A percentile compares a stretch with the other conserved stretches of the same genome.
Conservation (phyloP, 2,329 filamentous ascomycete species). For the Colletotrichum melonis region DNA sequence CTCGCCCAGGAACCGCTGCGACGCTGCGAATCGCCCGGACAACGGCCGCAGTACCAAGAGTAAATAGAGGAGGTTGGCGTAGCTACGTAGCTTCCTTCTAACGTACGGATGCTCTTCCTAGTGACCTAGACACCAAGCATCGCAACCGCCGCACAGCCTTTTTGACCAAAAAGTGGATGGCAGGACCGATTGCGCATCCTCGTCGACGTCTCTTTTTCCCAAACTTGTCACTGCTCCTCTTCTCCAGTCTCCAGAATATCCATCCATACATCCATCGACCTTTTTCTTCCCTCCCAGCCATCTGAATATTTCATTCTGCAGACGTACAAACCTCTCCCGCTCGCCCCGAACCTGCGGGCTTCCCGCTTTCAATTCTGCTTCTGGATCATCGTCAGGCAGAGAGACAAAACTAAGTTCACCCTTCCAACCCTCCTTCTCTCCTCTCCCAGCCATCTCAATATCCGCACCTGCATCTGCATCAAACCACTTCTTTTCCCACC, state of each 20-base stretch:
- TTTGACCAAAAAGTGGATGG: conserved; percentile 32
- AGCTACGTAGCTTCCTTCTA: conserved; percentile 34
- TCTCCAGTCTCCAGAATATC: conserved; percentile 12
- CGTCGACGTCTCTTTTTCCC: neutral
- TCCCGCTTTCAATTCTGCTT: conserved; percentile 20
- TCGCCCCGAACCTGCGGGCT: conserved; percentile 19
- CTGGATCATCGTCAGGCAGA: conserved; percentile 13
- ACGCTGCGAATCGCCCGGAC: conserved; percentile 36
- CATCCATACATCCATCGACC: conserved; percentile 14
- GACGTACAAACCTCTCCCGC: conserved; percentile 24
- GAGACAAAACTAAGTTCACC: conserved; percentile 39
- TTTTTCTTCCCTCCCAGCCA: conserved; percentile 36
- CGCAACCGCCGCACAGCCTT: conserved; percentile 3
- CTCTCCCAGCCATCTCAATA: conserved; percentile 36
- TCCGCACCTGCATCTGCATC: conserved; percentile 24
- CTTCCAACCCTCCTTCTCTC: conserved; percentile 13
- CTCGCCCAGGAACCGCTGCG: conserved; percentile 33
- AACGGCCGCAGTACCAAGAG: conserved; percentile 31
- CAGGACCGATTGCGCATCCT: conserved; percentile 35
- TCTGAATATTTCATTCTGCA: conserved; percentile 37
- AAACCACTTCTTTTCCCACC: conserved; percentile 18
- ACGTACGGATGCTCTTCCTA: neutral
- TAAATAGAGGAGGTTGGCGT: conserved; percentile 38
- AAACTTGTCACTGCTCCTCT: conserved; percentile 2
- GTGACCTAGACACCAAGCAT: no score